Base-by-base conservation (phyloP, 225 moss, liverwort and hornwort genomes). In the Pseudoscleropodium purum region DNA sequence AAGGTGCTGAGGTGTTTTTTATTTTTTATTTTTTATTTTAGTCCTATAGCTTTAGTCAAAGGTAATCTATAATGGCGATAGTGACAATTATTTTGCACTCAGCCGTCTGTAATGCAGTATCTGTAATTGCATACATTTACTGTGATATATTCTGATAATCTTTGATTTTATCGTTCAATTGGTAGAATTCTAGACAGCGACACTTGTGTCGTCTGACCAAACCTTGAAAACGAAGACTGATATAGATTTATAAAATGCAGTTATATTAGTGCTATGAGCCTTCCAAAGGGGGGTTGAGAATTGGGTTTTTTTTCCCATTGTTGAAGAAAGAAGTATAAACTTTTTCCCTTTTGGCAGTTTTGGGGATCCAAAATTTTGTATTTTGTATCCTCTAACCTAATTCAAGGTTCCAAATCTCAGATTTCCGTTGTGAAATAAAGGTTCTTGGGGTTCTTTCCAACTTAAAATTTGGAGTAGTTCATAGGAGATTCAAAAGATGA, bases 361-460 rank as follows among this genome's bases (percentile, higher is more conserved):
- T 30, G 43, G 30, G 18, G 6, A 5, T 9, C 10, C 2, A 29
- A 18, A 74, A 45, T 45, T 45, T 10, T 29, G 6, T 29, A 39
- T 70, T 70, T 24, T 41, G 3, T 72, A 41, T 15, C 15, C 5
- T 72, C 26, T 41, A 8, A 15, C 15, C 9, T 41, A 41, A 26
- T 37, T 26, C 0, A 0, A 9, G 72, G 41, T 41, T 65, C 33
- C 9, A 65, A 65, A 33, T 33, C 72, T 41, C 2, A 41, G 3
- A 41, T 41, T 26, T 39, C 3, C 0, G 0, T 1, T 0, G 4
- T n/a, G n/a, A 23, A 69, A n/a, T 13, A 39, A 70, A n/a, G n/a
- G n/a, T 39, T 39, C 4, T 67, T 4, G 20, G 37, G 1, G 2
- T 1, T 67, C 36, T 18, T 36, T 0, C 37, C 11, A 67, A 20